Conservation (phyloP, 192 early-diverging fungal genomes). For the Helicostylum pulchrum region DNA sequence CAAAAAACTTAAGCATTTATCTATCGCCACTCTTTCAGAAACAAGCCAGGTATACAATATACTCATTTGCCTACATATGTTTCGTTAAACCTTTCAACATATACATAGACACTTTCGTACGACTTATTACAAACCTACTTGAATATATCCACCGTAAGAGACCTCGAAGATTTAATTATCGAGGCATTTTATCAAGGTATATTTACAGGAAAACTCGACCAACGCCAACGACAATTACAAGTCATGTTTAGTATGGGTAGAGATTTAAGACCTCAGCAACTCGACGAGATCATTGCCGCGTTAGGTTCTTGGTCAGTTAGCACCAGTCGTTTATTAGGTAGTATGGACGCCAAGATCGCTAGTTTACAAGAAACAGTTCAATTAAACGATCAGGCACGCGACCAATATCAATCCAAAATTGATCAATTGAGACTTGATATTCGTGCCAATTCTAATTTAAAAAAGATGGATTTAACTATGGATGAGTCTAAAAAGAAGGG, state of each 20-base stretch:
- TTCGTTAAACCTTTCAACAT: neutral
- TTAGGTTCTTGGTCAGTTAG: constrained; percentile 61
- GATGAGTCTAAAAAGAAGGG: neutral
- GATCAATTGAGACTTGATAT: neutral
- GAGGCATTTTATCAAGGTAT: constrained; percentile 81
- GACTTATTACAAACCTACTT: constrained; percentile 58
- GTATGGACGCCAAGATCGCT: constrained; percentile 51
- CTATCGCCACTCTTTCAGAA: constrained; percentile 73
- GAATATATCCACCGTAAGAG: constrained; percentile 73
- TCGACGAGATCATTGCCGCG: constrained; percentile 49
- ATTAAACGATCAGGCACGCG: neutral
- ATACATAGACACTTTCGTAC: constrained; percentile 66
- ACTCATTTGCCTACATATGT: neutral
- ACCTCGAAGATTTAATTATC: constrained; percentile 86
- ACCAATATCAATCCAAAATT: constrained; percentile 1
- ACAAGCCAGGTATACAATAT: constrained; percentile 45
- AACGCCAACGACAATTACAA: constrained; percentile 67
- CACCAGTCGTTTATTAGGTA: constrained; percentile 50
- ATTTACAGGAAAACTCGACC: constrained; percentile 79
- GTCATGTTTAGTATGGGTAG: constrained; percentile 82
- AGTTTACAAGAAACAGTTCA: neutral
- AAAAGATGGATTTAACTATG: constrained; percentile 6
- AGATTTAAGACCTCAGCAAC: constrained; percentile 68
- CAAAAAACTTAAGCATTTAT: constrained; percentile 68
- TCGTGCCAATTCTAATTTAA: neutral